Conservation (phyloP, 495 filamentous ascomycete species). For the Penicillium manginii region DNA sequence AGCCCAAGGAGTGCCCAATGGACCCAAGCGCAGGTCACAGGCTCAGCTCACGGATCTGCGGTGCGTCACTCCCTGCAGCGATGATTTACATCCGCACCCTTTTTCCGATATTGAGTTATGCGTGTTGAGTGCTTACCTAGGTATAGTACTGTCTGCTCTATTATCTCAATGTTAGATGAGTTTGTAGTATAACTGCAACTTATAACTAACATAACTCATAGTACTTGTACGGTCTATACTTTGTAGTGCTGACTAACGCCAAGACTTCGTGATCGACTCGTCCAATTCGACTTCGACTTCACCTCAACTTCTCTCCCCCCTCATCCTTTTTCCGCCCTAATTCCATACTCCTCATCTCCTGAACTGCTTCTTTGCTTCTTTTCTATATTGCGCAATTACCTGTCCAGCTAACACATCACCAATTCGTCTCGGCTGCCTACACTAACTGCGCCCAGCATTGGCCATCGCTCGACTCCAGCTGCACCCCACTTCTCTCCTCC, state of each 20-base stretch:
- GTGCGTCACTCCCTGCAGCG: conserved; percentile 22
- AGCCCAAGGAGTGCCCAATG: conserved; percentile 22
- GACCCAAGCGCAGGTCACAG: conserved; percentile 30
- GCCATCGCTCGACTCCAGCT: neutral
- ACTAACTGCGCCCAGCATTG: neutral
- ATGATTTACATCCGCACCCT: neutral
- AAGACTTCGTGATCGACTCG: neutral
- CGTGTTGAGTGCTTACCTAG: no score
- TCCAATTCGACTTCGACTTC: no score
- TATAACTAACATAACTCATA: no score
- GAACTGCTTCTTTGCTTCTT: neutral
- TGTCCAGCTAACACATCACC: neutral
- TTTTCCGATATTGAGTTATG: no score
- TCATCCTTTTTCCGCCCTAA: no score
- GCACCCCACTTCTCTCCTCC: conserved; percentile 12
- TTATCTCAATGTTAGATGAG: no score
- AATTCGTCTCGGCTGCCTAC: neutral
- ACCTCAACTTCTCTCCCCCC: no score
- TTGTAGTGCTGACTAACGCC: neutral
- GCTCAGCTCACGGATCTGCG: conserved; percentile 23
- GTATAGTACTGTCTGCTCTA: no score
- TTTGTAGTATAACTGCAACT: no score
- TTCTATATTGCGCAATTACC: neutral
- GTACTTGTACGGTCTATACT: no score
- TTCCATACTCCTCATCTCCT: no score